phyloP scores from a whole-genome alignment of 805 yeast genomes.

The Saccharomycodes ludwigii region DNA sequence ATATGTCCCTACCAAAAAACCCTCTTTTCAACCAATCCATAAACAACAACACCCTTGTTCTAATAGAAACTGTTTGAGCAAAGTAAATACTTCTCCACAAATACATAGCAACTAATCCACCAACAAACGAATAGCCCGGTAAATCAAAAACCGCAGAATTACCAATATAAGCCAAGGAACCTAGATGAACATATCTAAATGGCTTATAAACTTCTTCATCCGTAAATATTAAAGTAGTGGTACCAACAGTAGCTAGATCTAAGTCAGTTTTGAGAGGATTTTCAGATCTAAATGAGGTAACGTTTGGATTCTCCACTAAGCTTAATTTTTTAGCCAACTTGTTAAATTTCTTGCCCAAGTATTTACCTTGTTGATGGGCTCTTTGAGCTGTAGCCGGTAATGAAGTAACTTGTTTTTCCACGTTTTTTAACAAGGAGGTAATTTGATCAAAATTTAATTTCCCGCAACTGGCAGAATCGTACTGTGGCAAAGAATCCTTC shows the following conservation, averaged over 20 bases:
- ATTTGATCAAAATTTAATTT: conserved; percentile 41
- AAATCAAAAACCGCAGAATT: conserved; percentile 60
- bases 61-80: conserved; percentile 51
- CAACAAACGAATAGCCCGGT: conserved; percentile 48
- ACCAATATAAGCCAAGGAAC: conserved; percentile 57
- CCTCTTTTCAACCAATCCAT: conserved; percentile 63
- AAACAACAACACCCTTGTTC: conserved; percentile 50
- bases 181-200: conserved; percentile 50
- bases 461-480: conserved; percentile 36
- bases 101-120: conserved; percentile 61
- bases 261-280: conserved; percentile 7
- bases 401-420: conserved; percentile 52
- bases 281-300: conserved; percentile 11
- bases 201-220: conserved; percentile 46
- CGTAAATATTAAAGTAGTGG: background rate
- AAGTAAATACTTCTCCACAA: conserved; percentile 63
- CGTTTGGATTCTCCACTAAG: conserved; percentile 37
- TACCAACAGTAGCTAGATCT: background rate
- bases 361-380: conserved; percentile 60
- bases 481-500: conserved; percentile 39
- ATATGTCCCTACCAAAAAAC: conserved; percentile 39
- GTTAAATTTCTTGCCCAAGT: conserved; percentile 47
- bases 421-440: conserved; percentile 35
- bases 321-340: conserved; percentile 35
- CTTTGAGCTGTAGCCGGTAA: conserved; percentile 68